phyloP scores from a whole-genome alignment of 2,329 filamentous ascomycete genomes.

The Calycina herbarum region DNA sequence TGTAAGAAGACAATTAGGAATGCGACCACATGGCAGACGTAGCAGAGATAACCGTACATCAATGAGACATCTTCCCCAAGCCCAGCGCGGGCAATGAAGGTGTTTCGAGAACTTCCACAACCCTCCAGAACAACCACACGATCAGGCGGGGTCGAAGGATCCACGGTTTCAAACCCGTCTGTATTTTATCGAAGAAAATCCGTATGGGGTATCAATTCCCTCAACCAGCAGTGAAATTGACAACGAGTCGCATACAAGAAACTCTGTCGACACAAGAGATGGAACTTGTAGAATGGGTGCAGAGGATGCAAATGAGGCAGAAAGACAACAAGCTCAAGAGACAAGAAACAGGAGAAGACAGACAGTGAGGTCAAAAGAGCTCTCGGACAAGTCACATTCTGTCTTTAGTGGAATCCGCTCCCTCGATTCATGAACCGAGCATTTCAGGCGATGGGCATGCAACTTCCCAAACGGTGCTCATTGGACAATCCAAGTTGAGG shows the following conservation, averaged over 20 bases:
- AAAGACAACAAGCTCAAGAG: background rate
- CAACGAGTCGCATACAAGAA: background rate
- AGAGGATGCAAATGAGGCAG: background rate
- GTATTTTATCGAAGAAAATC: conserved; percentile 4
- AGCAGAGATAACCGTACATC: conserved; percentile 12
- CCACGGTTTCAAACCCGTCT: background rate
- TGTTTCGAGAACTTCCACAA: conserved; percentile 15
- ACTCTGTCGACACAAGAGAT: background rate
- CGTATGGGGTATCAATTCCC: background rate
- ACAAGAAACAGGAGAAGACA: background rate
- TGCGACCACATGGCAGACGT: background rate
- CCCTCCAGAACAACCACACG: background rate
- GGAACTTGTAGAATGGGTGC: background rate
- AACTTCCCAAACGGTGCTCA: conserved; percentile 3
- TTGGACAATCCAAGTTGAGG: conserved; percentile 1
- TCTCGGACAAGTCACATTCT: background rate
- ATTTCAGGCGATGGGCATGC: conserved; percentile 1
- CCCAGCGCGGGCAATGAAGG: conserved; percentile 9
- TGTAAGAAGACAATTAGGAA: background rate
- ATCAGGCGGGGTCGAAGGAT: conserved; percentile 2
- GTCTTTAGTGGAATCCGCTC: conserved; percentile 2
- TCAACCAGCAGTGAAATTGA: background rate
- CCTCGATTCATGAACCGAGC: background rate
- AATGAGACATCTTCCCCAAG: background rate
- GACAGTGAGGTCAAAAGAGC: no score